Conservation (phyloP, 1,284 basidiomycete species). For the Pterulicium gracile region DNA sequence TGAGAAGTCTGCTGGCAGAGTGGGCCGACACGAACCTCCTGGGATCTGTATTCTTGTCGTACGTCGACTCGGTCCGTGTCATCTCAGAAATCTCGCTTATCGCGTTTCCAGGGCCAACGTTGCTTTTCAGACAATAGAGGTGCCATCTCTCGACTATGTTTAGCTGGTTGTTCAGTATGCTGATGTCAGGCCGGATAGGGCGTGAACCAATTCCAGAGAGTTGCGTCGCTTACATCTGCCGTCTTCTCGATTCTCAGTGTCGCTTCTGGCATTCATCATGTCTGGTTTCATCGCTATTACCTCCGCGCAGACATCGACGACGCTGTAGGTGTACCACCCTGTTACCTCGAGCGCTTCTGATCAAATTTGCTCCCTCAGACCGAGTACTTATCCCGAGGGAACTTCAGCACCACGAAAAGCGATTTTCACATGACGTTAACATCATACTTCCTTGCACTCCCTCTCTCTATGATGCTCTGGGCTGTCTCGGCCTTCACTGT, state of each 20-base stretch:
- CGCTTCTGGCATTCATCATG: not conserved
- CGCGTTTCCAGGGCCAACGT: not conserved
- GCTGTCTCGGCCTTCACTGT: not conserved
- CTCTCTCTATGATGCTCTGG: not conserved
- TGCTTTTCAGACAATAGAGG: not conserved
- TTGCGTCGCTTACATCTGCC: not conserved
- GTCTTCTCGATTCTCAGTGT: not conserved
- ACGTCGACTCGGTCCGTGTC: too few relatives aligned
- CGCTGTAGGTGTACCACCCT: not conserved
- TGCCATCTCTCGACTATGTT: not conserved
- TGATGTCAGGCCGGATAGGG: not conserved
- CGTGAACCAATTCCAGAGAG: not conserved
- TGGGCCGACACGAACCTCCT: not conserved
- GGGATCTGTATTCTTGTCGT: not conserved
- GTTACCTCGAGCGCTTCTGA: not conserved
- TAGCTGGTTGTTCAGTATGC: not conserved
- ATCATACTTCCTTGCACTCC: not conserved
- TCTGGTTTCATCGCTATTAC: not conserved
- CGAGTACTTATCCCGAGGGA: not conserved
- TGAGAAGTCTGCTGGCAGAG: not conserved
- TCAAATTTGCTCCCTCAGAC: not conserved
- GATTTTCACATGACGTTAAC: not conserved
- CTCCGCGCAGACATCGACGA: not conserved
- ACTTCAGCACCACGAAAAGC: not conserved
- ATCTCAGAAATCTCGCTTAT: too few relatives aligned